Evolutionary conservation across 192 early-diverging fungal species (phyloP), one percentile per base, ranked within the genome.

Genomic region (Cladochytrium replicatum): DNA sequence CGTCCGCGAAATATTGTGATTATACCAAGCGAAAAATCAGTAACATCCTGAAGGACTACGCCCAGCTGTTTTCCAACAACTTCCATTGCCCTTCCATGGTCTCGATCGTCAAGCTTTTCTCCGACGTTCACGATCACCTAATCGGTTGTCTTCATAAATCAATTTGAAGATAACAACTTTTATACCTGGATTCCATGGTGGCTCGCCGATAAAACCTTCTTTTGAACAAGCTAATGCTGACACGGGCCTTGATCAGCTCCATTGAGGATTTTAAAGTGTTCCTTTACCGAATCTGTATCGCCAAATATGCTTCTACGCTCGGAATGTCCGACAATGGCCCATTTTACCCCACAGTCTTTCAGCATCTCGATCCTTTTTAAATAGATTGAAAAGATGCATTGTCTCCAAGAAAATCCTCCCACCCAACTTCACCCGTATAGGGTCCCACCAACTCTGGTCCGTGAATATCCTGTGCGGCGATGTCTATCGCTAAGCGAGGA

Each of bases 251-350:
- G 6, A 11, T 52, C 21, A 15, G 13, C 8, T 3, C 13, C n/a
- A n/a, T n/a, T n/a, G n/a, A n/a, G n/a, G n/a, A n/a, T n/a, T n/a
- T n/a, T n/a, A n/a, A n/a, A n/a, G n/a, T n/a, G n/a, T n/a, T n/a
- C n/a, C n/a, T n/a, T n/a, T 61, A 84, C 81, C 41, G 93, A 83
- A 63, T 89, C 85, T 29, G 81, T 71, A 69, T 97, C 96, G 22
- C 66, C 61, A 65, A 93, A 90, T 62, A 89, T 82, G 65, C 87
- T 86, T 60, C 97, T 80, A 60, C 97, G 88, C 68, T 99, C 97
- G 53, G 93, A 97, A 81, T 99, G 97, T 48, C 97, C 97, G 56
- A 97, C 70, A 57, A 99, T 91, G 46, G 85, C 86, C 97, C 97
- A 99, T 48, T 83, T 76, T 58, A 97, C 86, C 51, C 75, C 78